These are phyloP conservation scores for Lonicera japonica DNA, from an alignment of 129 eudicot genomes.

Conservation along the genomic window DNA sequence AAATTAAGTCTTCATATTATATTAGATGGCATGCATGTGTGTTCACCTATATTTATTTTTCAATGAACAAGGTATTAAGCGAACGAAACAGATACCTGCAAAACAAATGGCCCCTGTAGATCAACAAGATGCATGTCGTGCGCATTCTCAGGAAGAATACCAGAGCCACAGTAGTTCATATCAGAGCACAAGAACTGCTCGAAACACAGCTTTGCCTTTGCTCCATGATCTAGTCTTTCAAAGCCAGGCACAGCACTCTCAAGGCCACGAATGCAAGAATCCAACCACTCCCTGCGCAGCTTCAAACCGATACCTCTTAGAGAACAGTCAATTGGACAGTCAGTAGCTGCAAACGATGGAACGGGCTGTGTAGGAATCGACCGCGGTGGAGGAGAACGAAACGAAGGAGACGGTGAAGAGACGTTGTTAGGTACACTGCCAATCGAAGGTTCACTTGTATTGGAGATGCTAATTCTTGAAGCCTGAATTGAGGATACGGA, in stretches of 20 bases:
- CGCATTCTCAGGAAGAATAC: constrained; percentile 65
- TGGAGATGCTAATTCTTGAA: background rate
- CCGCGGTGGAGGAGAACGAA: background rate
- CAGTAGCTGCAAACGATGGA: constrained; percentile 21
- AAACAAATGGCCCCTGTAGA: constrained; percentile 79
- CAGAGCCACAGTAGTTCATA: constrained; percentile 66
- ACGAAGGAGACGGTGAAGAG: constrained; percentile 6
- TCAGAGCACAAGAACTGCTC: constrained; percentile 60
- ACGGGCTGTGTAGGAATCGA: constrained; percentile 4
- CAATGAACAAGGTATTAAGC: background rate
- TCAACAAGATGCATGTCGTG: constrained; percentile 62
- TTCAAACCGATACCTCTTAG: constrained; percentile 48
- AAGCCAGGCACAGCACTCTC: constrained; percentile 45
- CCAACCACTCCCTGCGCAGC: constrained; percentile 64
- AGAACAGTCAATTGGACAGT: constrained; percentile 31
- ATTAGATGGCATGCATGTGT: no score
- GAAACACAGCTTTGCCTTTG: constrained; percentile 78
- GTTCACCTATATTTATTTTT: no score
- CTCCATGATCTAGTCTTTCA: constrained; percentile 33
- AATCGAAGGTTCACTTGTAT: background rate
- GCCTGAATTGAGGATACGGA: no score
- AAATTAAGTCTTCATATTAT: no score
- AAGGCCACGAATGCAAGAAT: constrained; percentile 51
- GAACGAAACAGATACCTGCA: constrained; percentile 44
- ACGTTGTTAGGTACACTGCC: no score